phyloP scores from a whole-genome alignment of 495 filamentous ascomycete species.

The Penicillium manginii region DNA sequence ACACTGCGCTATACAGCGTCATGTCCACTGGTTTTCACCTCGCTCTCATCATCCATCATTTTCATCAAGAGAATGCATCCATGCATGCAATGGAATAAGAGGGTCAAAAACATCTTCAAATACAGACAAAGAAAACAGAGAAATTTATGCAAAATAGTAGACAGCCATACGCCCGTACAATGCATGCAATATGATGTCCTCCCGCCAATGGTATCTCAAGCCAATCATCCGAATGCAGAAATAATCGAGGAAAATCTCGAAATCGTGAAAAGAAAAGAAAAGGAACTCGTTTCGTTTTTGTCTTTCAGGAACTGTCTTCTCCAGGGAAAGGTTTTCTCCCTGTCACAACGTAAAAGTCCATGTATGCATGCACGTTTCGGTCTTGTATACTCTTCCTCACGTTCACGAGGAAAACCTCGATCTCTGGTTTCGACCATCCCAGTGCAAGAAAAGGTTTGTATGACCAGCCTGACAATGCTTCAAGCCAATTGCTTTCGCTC shows the following conservation, averaged over 20 bases:
- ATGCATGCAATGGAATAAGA: neutral
- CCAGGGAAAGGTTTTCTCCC: slow-evolving; percentile 54
- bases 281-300: neutral
- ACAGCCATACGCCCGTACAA: slow-evolving; percentile 29
- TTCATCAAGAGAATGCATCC: too few relatives aligned
- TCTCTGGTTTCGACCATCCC: slow-evolving; percentile 53
- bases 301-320: slow-evolving; percentile 21
- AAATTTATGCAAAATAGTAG: slow-evolving; percentile 1
- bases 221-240: slow-evolving; percentile 28
- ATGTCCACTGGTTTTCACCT: too few relatives aligned
- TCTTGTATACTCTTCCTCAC: slow-evolving; percentile 60
- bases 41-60: too few relatives aligned
- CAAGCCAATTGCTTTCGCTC: slow-evolving; percentile 46
- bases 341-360: slow-evolving; percentile 55
- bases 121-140: slow-evolving; percentile 9
- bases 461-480: slow-evolving; percentile 49
- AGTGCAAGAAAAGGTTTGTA: slow-evolving; percentile 49
- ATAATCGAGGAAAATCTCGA: slow-evolving; percentile 14
- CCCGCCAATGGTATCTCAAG: slow-evolving; percentile 41
- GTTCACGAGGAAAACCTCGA: slow-evolving; percentile 62
- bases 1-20: too few relatives aligned
- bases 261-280: slow-evolving; percentile 15
- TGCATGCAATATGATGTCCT: slow-evolving; percentile 23
- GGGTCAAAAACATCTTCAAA: slow-evolving; percentile 7
- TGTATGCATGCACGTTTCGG: slow-evolving; percentile 57